Evolutionary conservation across 1,284 basidiomycete species (phyloP).

Genomic region (Tilletia walkeri): DNA sequence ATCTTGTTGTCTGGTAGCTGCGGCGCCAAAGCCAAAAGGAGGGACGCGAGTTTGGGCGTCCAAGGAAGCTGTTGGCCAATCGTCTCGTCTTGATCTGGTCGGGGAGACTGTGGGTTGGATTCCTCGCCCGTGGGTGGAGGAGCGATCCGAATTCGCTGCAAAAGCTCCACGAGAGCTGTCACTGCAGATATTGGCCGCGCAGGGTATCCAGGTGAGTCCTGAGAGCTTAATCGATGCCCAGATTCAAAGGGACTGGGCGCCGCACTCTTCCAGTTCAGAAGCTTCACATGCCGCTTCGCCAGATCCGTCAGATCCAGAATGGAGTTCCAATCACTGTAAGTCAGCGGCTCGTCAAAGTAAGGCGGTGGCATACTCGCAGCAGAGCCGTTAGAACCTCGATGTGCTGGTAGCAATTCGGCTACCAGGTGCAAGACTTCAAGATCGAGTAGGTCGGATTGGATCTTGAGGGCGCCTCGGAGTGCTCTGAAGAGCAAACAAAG

Average conservation of each 20-base stretch:
- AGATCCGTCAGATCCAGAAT: constrained; percentile 44
- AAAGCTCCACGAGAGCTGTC: constrained; percentile 20
- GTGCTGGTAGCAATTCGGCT: constrained; percentile 34
- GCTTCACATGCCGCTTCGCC: constrained; percentile 45
- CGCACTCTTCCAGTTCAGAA: constrained; percentile 29
- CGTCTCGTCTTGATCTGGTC: not conserved
- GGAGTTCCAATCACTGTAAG: constrained; percentile 45
- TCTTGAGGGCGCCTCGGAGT: constrained; percentile 41
- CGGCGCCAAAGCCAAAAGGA: constrained; percentile 47
- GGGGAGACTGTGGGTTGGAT: not conserved
- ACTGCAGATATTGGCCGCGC: constrained; percentile 1
- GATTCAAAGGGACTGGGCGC: constrained; percentile 14
- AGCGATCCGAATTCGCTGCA: constrained; percentile 20
- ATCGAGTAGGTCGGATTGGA: constrained; percentile 44
- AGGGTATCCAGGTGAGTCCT: not conserved
- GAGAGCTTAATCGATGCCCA: not conserved
- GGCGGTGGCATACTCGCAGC: constrained; percentile 13
- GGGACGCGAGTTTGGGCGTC: constrained; percentile 40
- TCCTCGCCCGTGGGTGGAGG: constrained; percentile 18
- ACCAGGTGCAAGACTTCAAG: constrained; percentile 46
- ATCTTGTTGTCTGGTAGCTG: constrained; percentile 44
- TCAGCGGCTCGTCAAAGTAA: constrained; percentile 20
- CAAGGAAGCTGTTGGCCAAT: constrained; percentile 29
- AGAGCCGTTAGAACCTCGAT: constrained; percentile 12
- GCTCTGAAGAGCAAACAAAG: constrained; percentile 45